A percentile compares a stretch with the other conserved stretches of the same genome.
phyloP scores from a whole-genome alignment of 768 basidiomycete species.

The Suillus fuscotomentosus region DNA sequence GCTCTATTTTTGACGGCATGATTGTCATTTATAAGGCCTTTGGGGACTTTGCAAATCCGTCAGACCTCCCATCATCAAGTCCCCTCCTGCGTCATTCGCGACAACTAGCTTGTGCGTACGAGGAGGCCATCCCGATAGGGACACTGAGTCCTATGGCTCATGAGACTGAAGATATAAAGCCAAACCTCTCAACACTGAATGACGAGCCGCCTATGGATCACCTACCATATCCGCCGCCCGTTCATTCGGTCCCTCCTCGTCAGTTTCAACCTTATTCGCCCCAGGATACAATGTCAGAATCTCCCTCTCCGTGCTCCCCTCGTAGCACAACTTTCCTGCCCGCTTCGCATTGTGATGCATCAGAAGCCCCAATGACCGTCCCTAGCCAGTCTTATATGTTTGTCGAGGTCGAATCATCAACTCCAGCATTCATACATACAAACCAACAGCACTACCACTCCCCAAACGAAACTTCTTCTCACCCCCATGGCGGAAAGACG shows the following conservation, averaged over 20 bases:
- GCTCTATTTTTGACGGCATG: slow-evolving; percentile 10
- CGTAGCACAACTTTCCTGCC: slow-evolving; percentile 12
- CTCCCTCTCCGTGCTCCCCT: slow-evolving; percentile 14
- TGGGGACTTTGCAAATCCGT: not conserved
- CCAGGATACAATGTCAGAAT: slow-evolving; percentile 14
- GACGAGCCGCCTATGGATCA: slow-evolving; percentile 31
- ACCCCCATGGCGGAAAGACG: slow-evolving; percentile 15
- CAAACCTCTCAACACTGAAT: slow-evolving; percentile 6
- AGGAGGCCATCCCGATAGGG: not conserved
- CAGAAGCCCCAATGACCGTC: slow-evolving; percentile 18
- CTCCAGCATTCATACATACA: slow-evolving; percentile 12
- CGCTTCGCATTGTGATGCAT: slow-evolving; percentile 16
- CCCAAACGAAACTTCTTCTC: slow-evolving; percentile 11
- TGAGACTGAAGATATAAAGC: slow-evolving; percentile 9
- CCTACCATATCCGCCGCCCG: slow-evolving; percentile 28
- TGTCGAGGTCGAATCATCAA: slow-evolving; percentile 11
- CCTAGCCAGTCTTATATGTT: slow-evolving; percentile 22
- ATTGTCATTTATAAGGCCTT: slow-evolving; percentile 7
- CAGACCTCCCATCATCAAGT: slow-evolving; percentile 13
- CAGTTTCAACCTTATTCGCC: slow-evolving; percentile 17
- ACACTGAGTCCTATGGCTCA: not conserved
- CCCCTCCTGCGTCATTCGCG: slow-evolving; percentile 7
- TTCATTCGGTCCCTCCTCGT: slow-evolving; percentile 16
- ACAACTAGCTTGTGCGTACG: not conserved
- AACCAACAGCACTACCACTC: slow-evolving; percentile 11